These are phyloP conservation scores for Panaeolus papilionaceus DNA, from an alignment of 768 basidiomycete genomes.

Conservation along the genomic window DNA sequence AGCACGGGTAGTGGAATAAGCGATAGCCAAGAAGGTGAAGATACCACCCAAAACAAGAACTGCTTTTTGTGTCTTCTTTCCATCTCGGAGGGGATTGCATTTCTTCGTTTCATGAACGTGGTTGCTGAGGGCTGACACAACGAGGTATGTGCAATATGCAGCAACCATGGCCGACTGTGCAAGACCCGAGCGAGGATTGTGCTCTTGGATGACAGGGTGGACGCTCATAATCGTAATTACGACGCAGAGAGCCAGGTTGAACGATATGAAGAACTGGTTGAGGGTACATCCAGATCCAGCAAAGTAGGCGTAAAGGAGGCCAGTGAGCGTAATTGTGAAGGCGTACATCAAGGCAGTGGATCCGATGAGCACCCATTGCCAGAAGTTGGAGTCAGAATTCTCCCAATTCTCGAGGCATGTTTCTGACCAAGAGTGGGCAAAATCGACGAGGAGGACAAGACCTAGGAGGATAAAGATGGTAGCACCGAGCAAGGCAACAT, in stretches of 20 bases:
- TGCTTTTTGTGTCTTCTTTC: constrained; percentile 77
- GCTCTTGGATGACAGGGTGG: constrained; percentile 86
- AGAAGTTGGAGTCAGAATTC: constrained; percentile 79
- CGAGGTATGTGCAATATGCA: constrained; percentile 95
- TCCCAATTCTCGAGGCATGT: constrained; percentile 98
- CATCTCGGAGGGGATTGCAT: constrained; percentile 90
- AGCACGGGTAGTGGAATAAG: constrained; percentile 95
- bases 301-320: constrained; percentile 92
- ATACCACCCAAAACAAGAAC: constrained; percentile 89
- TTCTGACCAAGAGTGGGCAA: constrained; percentile 98
- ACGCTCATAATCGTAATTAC: constrained; percentile 84
- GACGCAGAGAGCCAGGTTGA: constrained; percentile 85
- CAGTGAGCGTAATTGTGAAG: constrained; percentile 84
- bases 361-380: constrained; percentile 96
- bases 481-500: constrained; percentile 89
- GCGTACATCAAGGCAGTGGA: constrained; percentile 92
- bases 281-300: constrained; percentile 84
- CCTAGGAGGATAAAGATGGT: constrained; percentile 96
- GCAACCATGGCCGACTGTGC: constrained; percentile 98
- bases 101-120: constrained; percentile 73
- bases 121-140: constrained; percentile 92
- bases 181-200: constrained; percentile 93
- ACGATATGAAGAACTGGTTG: constrained; percentile 97
- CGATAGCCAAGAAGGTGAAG: constrained; percentile 98
- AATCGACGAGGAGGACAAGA: constrained; percentile 96